Evolutionary conservation across 371 early-diverging fungal species (phyloP).

Genomic region (Nosema bombycis): DNA sequence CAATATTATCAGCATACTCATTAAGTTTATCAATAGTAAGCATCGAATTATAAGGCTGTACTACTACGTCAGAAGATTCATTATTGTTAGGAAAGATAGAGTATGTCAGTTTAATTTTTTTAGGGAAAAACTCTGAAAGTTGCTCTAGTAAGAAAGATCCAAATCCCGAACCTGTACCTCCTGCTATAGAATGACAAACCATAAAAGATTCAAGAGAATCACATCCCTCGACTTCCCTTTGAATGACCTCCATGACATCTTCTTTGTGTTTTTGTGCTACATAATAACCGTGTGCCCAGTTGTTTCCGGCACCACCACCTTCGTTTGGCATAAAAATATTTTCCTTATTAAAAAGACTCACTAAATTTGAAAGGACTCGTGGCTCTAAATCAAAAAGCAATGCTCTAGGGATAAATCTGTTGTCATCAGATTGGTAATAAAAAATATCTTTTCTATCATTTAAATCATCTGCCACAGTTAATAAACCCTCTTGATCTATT

Average conservation of each 20-base stretch:
- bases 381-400: constrained; percentile 83
- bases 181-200: constrained; percentile 82
- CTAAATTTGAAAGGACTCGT: constrained; percentile 68
- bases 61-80: constrained; percentile 91
- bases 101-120: constrained; percentile 89
- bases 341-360: constrained; percentile 70
- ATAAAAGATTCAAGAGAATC: constrained; percentile 81
- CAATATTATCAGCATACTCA: constrained; percentile 81
- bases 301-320: constrained; percentile 89
- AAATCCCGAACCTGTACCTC: constrained; percentile 89
- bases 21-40: constrained; percentile 81
- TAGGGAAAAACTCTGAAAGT: constrained; percentile 81
- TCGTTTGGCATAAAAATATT: constrained; percentile 77
- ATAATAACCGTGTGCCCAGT: constrained; percentile 80
- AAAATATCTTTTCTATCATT: constrained; percentile 84
- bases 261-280: constrained; percentile 73
- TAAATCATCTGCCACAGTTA: constrained; percentile 11
- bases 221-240: constrained; percentile 82
- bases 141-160: constrained; percentile 79
- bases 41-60: constrained; percentile 97
- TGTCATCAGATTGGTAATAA: constrained; percentile 92
- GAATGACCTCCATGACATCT: constrained; percentile 80
- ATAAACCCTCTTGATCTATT: constrained; percentile 72
- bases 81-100: constrained; percentile 97
- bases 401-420: constrained; percentile 81